These are phyloP conservation scores for Globisporangium takayamanum DNA, from an alignment of 352 stramenopile species.

Conservation along the genomic window DNA sequence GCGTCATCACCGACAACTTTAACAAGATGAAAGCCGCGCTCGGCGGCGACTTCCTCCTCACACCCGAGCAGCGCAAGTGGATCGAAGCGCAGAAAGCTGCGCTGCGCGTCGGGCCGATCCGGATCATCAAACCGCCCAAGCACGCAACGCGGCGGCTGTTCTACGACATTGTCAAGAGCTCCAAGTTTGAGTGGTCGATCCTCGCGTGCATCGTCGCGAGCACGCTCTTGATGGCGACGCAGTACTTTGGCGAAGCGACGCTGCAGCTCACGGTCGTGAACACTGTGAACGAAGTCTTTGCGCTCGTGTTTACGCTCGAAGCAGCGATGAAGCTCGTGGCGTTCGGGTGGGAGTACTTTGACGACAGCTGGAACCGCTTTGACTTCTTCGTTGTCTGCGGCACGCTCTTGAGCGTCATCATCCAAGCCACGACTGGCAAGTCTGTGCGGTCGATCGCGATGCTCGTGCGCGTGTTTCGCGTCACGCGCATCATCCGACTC, in stretches of 20 bases:
- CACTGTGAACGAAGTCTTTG: slow-evolving; percentile 84
- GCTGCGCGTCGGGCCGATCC: slow-evolving; percentile 56
- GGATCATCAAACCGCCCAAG: slow-evolving; percentile 44
- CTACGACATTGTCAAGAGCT: slow-evolving; percentile 61
- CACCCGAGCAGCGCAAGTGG: slow-evolving; percentile 88
- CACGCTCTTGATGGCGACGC: slow-evolving; percentile 82
- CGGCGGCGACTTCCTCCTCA: slow-evolving; percentile 76
- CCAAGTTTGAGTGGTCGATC: slow-evolving; percentile 85
- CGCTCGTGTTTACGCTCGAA: slow-evolving; percentile 85
- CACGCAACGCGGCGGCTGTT: slow-evolving; percentile 39
- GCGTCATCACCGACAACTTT: slow-evolving; percentile 94
- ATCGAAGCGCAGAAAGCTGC: slow-evolving; percentile 72
- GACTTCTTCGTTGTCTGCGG: slow-evolving; percentile 80
- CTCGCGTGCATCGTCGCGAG: slow-evolving; percentile 89
- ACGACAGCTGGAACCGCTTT: slow-evolving; percentile 85
- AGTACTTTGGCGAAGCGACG: slow-evolving; percentile 79
- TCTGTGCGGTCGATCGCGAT: slow-evolving; percentile 75
- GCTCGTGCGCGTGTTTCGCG: slow-evolving; percentile 88
- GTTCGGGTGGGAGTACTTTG: slow-evolving; percentile 77
- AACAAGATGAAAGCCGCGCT: slow-evolving; percentile 84
- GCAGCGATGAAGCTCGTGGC: slow-evolving; percentile 82
- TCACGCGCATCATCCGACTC: slow-evolving; percentile 80
- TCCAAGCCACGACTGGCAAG: slow-evolving; percentile 45
- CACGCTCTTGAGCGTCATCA: slow-evolving; percentile 52
- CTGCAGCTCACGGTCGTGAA: slow-evolving; percentile 48